Evolutionary conservation across 1,139 yeast genomes (phyloP).

Genomic region (Saccharomycopsis hybrid): DNA sequence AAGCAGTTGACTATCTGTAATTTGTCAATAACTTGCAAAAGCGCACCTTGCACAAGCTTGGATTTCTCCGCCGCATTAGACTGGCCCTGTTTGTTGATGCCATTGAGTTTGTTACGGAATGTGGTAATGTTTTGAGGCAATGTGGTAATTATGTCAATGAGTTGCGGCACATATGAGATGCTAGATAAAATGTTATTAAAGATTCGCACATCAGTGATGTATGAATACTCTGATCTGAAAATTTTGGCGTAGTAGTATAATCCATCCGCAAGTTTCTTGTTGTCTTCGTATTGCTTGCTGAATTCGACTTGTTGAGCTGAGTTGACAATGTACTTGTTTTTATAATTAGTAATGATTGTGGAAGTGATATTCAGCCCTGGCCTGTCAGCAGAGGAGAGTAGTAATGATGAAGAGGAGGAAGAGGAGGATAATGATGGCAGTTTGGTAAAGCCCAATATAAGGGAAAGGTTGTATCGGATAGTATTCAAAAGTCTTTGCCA

Average conservation of each 20-base stretch:
- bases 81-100: neutral
- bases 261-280: slow-evolving; percentile 1
- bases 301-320: slow-evolving; percentile 1
- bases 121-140: neutral
- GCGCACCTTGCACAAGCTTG: neutral
- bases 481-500: slow-evolving; percentile 1
- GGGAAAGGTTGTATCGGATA: slow-evolving; percentile 4
- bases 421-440: neutral
- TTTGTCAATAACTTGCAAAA: slow-evolving; percentile 7
- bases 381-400: too few species aligned
- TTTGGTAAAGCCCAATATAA: neutral
- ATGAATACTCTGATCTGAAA: slow-evolving; percentile 15
- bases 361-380: too few species aligned
- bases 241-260: slow-evolving; percentile 11
- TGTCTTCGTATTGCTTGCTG: slow-evolving; percentile 3
- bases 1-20: slow-evolving; percentile 16
- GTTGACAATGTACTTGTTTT: slow-evolving; percentile 10
- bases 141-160: neutral
- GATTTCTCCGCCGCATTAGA: neutral
- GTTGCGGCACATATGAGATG: slow-evolving; percentile 14
- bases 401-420: too few species aligned
- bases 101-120: too few species aligned
- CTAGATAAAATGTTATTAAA: slow-evolving; percentile 12
- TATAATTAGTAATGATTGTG: slow-evolving; percentile 4
- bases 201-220: slow-evolving; percentile 16